A percentile compares a stretch with the other conserved stretches of the same genome.
These are phyloP conservation scores for Alternaria sp. DNA, from an alignment of 2,329 filamentous ascomycete genomes.

Conservation along the genomic window DNA sequence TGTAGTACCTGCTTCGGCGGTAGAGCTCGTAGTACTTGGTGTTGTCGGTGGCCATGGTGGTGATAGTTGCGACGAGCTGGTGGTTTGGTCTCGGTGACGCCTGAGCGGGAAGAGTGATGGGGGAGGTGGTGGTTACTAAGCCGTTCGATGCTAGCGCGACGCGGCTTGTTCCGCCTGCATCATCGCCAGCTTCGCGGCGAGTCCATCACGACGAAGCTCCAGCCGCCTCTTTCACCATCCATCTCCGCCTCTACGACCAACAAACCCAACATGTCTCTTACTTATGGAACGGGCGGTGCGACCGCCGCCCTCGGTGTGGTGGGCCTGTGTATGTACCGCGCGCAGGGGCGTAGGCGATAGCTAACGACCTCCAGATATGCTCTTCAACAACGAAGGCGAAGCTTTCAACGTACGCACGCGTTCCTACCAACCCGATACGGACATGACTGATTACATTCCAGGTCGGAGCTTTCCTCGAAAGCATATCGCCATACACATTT, in stretches of 20 bases:
- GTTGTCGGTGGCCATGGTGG: slow-evolving; percentile 49
- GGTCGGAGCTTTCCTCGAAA: slow-evolving; percentile 93
- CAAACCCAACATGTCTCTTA: slow-evolving; percentile 68
- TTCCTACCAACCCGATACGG: not conserved
- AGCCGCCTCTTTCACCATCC: slow-evolving; percentile 32
- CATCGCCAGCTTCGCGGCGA: slow-evolving; percentile 35
- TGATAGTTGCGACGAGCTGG: slow-evolving; percentile 14
- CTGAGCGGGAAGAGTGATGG: slow-evolving; percentile 1
- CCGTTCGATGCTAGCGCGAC: slow-evolving; percentile 14
- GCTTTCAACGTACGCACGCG: slow-evolving; percentile 81
- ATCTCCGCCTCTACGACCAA: slow-evolving; percentile 22
- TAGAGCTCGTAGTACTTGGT: slow-evolving; percentile 90
- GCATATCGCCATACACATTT: slow-evolving; percentile 93
- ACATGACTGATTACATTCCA: slow-evolving; percentile 45
- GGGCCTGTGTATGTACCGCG: slow-evolving; percentile 72
- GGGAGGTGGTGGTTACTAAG: slow-evolving; percentile 12
- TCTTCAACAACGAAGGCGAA: slow-evolving; percentile 96
- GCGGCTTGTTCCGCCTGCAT: slow-evolving; percentile 37
- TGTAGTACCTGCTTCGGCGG: slow-evolving; percentile 88
- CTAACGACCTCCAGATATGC: slow-evolving; percentile 76
- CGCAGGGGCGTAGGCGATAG: slow-evolving; percentile 28
- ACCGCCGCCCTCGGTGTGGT: slow-evolving; percentile 73
- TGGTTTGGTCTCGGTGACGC: slow-evolving; percentile 14
- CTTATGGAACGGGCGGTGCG: slow-evolving; percentile 72
- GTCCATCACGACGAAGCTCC: slow-evolving; percentile 36